These are phyloP conservation scores for Russula vinacea DNA, from an alignment of 768 basidiomycete species.

Conservation along the genomic window DNA sequence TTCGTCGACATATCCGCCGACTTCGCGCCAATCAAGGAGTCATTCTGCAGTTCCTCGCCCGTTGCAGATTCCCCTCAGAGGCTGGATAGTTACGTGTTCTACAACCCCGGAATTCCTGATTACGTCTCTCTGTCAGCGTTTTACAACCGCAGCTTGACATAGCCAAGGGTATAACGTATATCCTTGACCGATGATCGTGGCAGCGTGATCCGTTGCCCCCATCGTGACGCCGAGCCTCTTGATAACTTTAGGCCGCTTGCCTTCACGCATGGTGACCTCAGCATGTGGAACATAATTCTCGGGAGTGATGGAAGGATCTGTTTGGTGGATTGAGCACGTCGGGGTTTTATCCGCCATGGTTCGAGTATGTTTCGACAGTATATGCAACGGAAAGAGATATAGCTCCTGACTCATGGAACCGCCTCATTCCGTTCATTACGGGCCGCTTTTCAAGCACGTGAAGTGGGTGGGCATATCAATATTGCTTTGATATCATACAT, in stretches of 20 bases:
- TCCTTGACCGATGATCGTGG: neutral
- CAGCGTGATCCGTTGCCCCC: neutral
- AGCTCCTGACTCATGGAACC: too few relatives aligned
- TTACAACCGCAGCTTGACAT: neutral
- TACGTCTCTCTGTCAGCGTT: neutral
- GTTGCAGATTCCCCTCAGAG: too few relatives aligned
- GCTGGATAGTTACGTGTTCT: too few relatives aligned
- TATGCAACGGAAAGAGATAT: too few relatives aligned
- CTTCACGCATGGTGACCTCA: neutral
- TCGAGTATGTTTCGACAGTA: neutral
- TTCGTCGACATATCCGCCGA: neutral
- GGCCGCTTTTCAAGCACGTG: too few relatives aligned
- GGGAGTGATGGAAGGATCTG: neutral
- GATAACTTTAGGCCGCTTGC: neutral
- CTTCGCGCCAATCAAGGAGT: neutral
- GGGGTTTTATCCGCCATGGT: neutral
- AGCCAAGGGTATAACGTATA: neutral
- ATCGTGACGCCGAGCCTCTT: neutral
- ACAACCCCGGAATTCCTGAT: too few relatives aligned
- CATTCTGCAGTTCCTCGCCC: too few relatives aligned
- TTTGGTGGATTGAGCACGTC: neutral
- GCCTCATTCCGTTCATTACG: too few relatives aligned
- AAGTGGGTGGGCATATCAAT: too few relatives aligned
- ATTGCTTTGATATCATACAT: too few relatives aligned
- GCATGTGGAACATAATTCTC: neutral